phyloP scores from a whole-genome alignment of 1,284 basidiomycete genomes.

The Kwoniella shivajii region DNA sequence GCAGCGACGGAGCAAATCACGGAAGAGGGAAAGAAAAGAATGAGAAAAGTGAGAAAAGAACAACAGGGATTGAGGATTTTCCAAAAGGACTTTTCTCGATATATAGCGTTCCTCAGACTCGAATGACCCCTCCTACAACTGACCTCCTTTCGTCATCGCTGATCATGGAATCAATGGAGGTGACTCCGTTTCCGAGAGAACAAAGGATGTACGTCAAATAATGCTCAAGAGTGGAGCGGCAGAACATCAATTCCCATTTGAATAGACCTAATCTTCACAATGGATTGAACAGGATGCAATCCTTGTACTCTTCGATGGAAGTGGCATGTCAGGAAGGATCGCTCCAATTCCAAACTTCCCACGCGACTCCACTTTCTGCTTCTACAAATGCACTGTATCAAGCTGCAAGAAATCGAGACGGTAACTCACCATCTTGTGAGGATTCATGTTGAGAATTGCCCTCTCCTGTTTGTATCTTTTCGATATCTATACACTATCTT shows the following conservation, averaged over 20 bases:
- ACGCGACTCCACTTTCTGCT: not conserved
- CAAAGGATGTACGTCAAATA: slow-evolving; percentile 19
- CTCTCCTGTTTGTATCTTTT: not conserved
- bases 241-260: no score
- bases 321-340: not conserved
- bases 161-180: no score
- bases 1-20: not conserved
- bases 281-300: no score
- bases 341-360: not conserved
- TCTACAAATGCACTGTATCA: not conserved
- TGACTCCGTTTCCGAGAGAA: not conserved
- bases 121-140: no score
- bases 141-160: not conserved
- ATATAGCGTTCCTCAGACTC: not conserved
- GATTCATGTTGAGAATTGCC: slow-evolving; percentile 42
- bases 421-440: slow-evolving; percentile 49
- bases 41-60: not conserved
- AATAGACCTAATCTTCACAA: no score
- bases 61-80: not conserved
- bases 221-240: not conserved
- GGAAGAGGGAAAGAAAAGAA: not conserved
- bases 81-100: not conserved
- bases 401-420: not conserved
- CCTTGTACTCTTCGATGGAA: no score
- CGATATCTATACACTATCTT: no score